A percentile compares a stretch with the other conserved stretches of the same genome.
These are phyloP conservation scores for Carpinus fangiana DNA, from an alignment of 306 rosid species.

Conservation along the genomic window DNA sequence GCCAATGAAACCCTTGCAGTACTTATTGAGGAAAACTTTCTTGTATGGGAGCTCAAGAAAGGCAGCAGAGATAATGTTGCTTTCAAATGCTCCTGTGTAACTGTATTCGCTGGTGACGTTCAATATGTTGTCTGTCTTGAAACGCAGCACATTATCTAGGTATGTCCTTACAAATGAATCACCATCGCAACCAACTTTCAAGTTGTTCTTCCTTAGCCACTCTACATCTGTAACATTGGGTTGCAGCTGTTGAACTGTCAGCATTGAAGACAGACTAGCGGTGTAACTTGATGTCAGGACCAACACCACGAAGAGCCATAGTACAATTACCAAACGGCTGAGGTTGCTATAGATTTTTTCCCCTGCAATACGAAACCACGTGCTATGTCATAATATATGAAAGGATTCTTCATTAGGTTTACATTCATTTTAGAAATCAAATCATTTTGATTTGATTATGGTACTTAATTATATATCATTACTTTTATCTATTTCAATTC, in stretches of 20 bases:
- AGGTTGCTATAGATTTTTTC: conserved; percentile 49
- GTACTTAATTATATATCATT: no score
- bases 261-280: conserved; percentile 64
- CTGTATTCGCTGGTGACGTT: conserved; percentile 22
- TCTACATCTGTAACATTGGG: conserved; percentile 35
- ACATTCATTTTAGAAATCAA: no score
- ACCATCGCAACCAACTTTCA: conserved; percentile 32
- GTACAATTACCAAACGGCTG: conserved; percentile 45
- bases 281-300: conserved; percentile 68
- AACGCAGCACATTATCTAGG: conserved; percentile 3
- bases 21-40: conserved; percentile 48
- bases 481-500: no score
- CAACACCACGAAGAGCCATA: conserved; percentile 59
- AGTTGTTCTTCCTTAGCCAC: conserved; percentile 39
- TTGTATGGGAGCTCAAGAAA: conserved; percentile 63
- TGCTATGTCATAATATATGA: not conserved
- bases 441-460: no score
- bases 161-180: conserved; percentile 35
- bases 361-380: conserved; percentile 32
- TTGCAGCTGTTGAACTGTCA: conserved; percentile 41
- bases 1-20: conserved; percentile 45
- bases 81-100: conserved; percentile 23
- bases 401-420: no score
- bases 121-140: conserved; percentile 11
- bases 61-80: conserved; percentile 44